Percentiles rank a stretch among this genome's conserved stretches.
Evolutionary conservation across 2,329 filamentous ascomycete genomes (phyloP).

Genomic region (Capronia coronata): DNA sequence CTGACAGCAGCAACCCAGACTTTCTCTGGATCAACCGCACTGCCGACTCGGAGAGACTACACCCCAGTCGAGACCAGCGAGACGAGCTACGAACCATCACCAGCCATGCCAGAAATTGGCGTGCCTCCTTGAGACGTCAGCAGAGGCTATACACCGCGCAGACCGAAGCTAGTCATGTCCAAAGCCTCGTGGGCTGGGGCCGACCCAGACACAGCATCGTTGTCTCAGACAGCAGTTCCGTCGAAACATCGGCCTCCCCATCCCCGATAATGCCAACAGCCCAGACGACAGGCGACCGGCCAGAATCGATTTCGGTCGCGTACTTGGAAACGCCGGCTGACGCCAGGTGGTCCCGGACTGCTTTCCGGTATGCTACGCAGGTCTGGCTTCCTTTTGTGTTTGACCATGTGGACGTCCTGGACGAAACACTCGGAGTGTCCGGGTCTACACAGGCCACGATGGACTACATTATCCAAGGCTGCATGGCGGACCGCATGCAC

Average conservation of each 20-base stretch:
- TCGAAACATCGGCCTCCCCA: slow-evolving; percentile 15
- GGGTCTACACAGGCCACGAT: slow-evolving; percentile 11
- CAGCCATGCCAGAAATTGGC: slow-evolving; percentile 21
- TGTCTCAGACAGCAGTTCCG: slow-evolving; percentile 17
- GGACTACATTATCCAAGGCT: slow-evolving; percentile 16
- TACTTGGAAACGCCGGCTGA: slow-evolving; percentile 16
- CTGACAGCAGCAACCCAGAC: slow-evolving; percentile 10
- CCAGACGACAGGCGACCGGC: slow-evolving; percentile 3
- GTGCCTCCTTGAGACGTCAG: slow-evolving; percentile 16
- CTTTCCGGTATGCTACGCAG: slow-evolving; percentile 11
- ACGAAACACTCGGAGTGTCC: slow-evolving; percentile 2
- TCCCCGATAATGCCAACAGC: slow-evolving; percentile 13
- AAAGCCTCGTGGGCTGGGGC: slow-evolving; percentile 20
- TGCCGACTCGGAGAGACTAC: slow-evolving; percentile 18
- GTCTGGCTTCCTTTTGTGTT: slow-evolving; percentile 16
- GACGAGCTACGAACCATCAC: slow-evolving; percentile 22
- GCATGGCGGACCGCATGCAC: slow-evolving; percentile 16
- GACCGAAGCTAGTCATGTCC: slow-evolving; percentile 14
- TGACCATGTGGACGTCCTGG: slow-evolving; percentile 10
- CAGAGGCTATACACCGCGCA: slow-evolving; percentile 19
- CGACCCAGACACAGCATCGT: slow-evolving; percentile 3
- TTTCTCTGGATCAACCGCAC: slow-evolving; percentile 24
- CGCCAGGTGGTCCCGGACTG: slow-evolving; percentile 15
- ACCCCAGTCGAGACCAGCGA: slow-evolving; percentile 17
- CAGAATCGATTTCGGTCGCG: slow-evolving; percentile 14